These are phyloP conservation scores for Aspergillus sclerotiicarbonarius DNA, from an alignment of 495 filamentous ascomycete species.

Conservation along the genomic window DNA sequence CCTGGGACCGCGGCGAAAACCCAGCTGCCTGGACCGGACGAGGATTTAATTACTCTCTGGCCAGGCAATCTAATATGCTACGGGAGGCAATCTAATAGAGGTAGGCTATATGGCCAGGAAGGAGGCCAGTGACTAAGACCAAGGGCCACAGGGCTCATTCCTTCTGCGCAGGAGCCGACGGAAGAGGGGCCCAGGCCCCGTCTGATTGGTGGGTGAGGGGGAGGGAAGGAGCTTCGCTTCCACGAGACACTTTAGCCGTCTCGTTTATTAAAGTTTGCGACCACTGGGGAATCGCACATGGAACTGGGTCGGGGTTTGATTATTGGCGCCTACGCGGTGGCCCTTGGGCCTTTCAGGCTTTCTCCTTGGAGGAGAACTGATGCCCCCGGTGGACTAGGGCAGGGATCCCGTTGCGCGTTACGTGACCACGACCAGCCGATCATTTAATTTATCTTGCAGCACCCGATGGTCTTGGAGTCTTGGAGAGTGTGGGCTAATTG, in stretches of 20 bases:
- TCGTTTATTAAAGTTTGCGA: constrained; percentile 25
- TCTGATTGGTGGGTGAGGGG: constrained; percentile 10
- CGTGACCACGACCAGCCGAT: neutral
- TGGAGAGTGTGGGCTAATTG: neutral
- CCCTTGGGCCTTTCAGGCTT: too few relatives aligned
- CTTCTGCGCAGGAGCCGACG: constrained; percentile 2
- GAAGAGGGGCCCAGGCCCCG: neutral
- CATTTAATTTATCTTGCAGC: constrained; percentile 2
- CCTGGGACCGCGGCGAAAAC: neutral
- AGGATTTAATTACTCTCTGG: too few relatives aligned
- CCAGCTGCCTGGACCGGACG: neutral
- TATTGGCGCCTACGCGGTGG: too few relatives aligned
- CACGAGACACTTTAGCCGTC: constrained; percentile 16
- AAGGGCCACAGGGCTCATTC: neutral
- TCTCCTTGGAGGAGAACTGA: too few relatives aligned
- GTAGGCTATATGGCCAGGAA: neutral
- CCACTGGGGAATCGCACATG: constrained; percentile 18
- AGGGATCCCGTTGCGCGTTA: too few relatives aligned
- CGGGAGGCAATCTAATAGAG: too few relatives aligned
- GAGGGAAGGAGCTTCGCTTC: constrained; percentile 13
- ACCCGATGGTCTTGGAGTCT: neutral
- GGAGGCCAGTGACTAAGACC: neutral
- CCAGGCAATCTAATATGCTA: neutral
- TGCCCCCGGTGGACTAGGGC: too few relatives aligned
- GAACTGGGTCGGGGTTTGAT: constrained; percentile 4